A percentile compares a stretch with the other conserved stretches of the same genome.
Conservation (phyloP, 805 yeast species). For the Candida michaelii region DNA sequence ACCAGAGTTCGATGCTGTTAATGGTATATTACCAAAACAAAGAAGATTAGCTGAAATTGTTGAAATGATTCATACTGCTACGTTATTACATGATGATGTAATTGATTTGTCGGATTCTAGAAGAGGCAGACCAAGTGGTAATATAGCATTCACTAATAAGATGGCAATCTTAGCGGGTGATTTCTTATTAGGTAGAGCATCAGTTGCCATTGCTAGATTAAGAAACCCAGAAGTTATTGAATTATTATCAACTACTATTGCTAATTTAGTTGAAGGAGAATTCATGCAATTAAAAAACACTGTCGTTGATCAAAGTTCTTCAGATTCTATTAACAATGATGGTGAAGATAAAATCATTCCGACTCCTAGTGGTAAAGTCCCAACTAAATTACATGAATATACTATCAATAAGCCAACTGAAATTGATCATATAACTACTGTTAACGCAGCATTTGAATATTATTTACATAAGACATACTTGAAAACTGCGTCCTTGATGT, state of each 20-base stretch:
- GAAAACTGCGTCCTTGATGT: slow-evolving; percentile 91
- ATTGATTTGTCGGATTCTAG: slow-evolving; percentile 88
- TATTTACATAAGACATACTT: slow-evolving; percentile 93
- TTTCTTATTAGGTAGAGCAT: slow-evolving; percentile 91
- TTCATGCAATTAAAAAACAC: slow-evolving; percentile 98
- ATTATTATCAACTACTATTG: slow-evolving; percentile 91
- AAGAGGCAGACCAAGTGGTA: slow-evolving; percentile 88
- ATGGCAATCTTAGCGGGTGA: slow-evolving; percentile 98
- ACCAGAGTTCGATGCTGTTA: slow-evolving; percentile 55
- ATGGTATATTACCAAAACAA: slow-evolving; percentile 91
- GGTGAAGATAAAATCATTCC: slow-evolving; percentile 50
- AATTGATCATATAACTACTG: slow-evolving; percentile 61
- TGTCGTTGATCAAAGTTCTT: slow-evolving; percentile 53
- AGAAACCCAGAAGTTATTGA: slow-evolving; percentile 98
- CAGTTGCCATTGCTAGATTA: slow-evolving; percentile 89
- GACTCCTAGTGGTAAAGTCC: slow-evolving; percentile 60
- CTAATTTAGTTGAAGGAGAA: slow-evolving; percentile 96
- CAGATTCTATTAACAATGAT: slow-evolving; percentile 47
- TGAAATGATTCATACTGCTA: slow-evolving; percentile 98
- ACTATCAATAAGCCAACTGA: slow-evolving; percentile 36
- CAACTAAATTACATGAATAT: slow-evolving; percentile 59
- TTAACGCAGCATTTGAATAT: slow-evolving; percentile 91
- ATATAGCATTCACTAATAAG: slow-evolving; percentile 90
- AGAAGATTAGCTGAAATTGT: slow-evolving; percentile 95
- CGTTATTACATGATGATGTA: slow-evolving; percentile 93